A percentile compares a stretch with the other conserved stretches of the same genome.
Evolutionary conservation across 371 early-diverging fungal genomes (phyloP).

Genomic region (Syncephalastrum monosporum): DNA sequence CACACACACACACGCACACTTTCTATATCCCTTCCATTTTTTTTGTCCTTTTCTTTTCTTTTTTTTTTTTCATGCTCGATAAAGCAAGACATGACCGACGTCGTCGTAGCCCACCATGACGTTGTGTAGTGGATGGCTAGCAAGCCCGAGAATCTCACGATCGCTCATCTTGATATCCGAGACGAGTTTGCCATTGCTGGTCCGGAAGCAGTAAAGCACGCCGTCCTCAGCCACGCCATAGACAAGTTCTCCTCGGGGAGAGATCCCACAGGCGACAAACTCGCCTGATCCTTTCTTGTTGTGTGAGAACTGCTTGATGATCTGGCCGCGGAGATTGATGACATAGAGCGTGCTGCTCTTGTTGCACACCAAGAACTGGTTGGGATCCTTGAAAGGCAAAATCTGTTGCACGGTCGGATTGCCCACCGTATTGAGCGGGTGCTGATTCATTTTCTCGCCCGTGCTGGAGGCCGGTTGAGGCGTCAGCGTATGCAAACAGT

Average conservation of each 20-base stretch:
- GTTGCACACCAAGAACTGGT: slow-evolving; percentile 69
- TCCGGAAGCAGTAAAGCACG: slow-evolving; percentile 57
- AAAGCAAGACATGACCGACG: slow-evolving; percentile 60
- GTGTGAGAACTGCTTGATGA: slow-evolving; percentile 40
- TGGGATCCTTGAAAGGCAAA: slow-evolving; percentile 41
- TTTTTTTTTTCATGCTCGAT: slow-evolving; percentile 30
- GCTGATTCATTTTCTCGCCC: background rate
- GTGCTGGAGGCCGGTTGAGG: slow-evolving; percentile 27
- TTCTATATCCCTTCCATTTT: too few species aligned
- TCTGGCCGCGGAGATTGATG: slow-evolving; percentile 59
- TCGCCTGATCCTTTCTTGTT: slow-evolving; percentile 47
- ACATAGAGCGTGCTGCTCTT: slow-evolving; percentile 65
- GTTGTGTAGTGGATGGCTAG: slow-evolving; percentile 77
- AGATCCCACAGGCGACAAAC: slow-evolving; percentile 62
- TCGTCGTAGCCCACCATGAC: slow-evolving; percentile 70
- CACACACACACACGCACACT: too few species aligned
- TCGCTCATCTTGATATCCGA: slow-evolving; percentile 43
- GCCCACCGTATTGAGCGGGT: slow-evolving; percentile 6
- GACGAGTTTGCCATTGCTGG: slow-evolving; percentile 45
- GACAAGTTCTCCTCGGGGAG: slow-evolving; percentile 75
- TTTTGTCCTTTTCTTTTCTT: background rate
- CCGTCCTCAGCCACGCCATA: slow-evolving; percentile 72
- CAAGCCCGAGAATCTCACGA: slow-evolving; percentile 70
- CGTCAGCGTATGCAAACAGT: slow-evolving; percentile 44
- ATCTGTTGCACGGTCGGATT: slow-evolving; percentile 27